Evolutionary conservation across 1,284 basidiomycete species (phyloP), one percentile per base, ranked within the genome.

Genomic region (Tausonia pullulans): DNA sequence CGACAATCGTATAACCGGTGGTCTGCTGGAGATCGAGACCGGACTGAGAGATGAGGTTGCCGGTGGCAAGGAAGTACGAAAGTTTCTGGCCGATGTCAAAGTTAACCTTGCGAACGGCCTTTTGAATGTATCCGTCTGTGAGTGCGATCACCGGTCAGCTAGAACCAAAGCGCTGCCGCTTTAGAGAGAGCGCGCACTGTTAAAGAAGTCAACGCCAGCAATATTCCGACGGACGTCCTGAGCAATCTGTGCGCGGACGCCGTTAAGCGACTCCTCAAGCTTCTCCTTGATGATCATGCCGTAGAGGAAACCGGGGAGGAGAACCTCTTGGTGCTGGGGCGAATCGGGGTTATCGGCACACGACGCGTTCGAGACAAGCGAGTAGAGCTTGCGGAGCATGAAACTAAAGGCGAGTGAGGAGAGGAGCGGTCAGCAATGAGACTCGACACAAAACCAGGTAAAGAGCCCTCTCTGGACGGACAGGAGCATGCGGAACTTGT

Each of bases 251-350:
- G 78, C 79, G 60, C 87, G 84, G 71, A 97, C 83, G 68, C 83
- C 83, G 70, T 83, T 87, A 61, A 98, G 78, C 16, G 85, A 86
- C 75, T 98, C 96, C 71, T 98, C 95, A 67, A 98, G 81, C 68
- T 91, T 86, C 77, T 99, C 96, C 78, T 97, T 98, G 79, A 99
- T 88, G 73, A 98, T 97, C 87, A 96, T 96, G 61, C 87, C 88
- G 75, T 97, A 98, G 43, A 99, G 77, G 70, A 82, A 86, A 46
- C 96, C 96, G 1, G 96, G 95, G 51, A 98, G 84, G 13, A 99
- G 83, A 56, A 97, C 92, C 74, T 99, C 96, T 76, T 99, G 96
- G 74, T 98, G 91, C 75, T 98, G 95, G 63, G 94, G 93, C 14
- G 95, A 98, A 81, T 99, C 96, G 11, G 96, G 94, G 73, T 98